Percentiles rank a stretch among this genome's conserved stretches.
Evolutionary conservation across 768 basidiomycete species (phyloP).

Genomic region (Lactifluus subvellereus): DNA sequence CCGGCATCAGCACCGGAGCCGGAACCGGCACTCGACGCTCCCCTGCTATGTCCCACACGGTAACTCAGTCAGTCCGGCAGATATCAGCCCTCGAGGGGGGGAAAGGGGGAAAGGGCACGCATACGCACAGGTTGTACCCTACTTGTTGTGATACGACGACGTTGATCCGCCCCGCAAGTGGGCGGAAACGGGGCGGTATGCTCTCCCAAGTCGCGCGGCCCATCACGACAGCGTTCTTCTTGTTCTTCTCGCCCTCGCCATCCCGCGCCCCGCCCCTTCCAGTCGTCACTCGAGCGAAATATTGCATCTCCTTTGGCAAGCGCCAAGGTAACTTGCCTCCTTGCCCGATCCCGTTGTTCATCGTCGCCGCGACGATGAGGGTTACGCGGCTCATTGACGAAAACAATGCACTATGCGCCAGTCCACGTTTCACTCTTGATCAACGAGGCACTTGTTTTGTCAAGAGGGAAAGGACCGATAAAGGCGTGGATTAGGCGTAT

Average conservation of each 20-base stretch:
- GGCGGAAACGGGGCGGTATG: constrained; percentile 80
- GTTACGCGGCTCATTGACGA: constrained; percentile 36
- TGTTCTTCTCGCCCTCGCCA: constrained; percentile 2
- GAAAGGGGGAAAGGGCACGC: not conserved
- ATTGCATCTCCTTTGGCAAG: constrained; percentile 82
- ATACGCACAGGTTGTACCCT: constrained; percentile 56
- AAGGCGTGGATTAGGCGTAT: not conserved
- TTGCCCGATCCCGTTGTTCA: constrained; percentile 80
- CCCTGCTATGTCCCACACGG: not conserved
- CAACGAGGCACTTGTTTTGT: not conserved
- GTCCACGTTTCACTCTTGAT: not conserved
- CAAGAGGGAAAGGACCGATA: not conserved
- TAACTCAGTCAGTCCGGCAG: constrained; percentile 12
- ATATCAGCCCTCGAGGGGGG: not conserved
- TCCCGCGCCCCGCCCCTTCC: constrained; percentile 42
- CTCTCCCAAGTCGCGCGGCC: constrained; percentile 98
- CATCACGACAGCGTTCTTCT: constrained; percentile 82
- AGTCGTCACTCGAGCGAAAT: constrained; percentile 80
- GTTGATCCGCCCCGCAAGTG: constrained; percentile 70
- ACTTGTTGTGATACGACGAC: constrained; percentile 64
- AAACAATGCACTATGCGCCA: not conserved
- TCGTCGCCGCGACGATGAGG: constrained; percentile 90
- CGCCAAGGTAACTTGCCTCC: constrained; percentile 80
- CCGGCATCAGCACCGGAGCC: not conserved
- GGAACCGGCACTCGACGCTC: not conserved